Conservation (phyloP, 1,284 basidiomycete genomes). For the Vanrija humicola region DNA sequence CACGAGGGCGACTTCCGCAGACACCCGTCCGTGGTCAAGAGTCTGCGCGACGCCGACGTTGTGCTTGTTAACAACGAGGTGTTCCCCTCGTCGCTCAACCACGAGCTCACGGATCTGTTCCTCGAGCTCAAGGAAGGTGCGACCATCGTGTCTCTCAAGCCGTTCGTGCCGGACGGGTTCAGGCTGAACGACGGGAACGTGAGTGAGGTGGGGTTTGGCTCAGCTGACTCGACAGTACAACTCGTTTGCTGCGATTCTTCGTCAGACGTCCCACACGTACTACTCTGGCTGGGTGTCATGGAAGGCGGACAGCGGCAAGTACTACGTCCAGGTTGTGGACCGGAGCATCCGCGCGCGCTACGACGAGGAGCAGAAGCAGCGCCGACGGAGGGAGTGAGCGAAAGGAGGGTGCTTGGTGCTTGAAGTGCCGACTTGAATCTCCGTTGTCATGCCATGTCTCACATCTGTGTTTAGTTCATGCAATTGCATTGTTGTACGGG, state of each 20-base stretch:
- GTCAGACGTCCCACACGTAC: constrained; percentile 33
- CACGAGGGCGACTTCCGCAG: constrained; percentile 55
- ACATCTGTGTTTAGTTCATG: too few species aligned
- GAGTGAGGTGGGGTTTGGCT: constrained; percentile 12
- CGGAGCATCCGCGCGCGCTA: constrained; percentile 30
- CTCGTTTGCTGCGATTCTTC: constrained; percentile 42
- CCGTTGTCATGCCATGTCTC: too few species aligned
- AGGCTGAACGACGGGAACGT: constrained; percentile 52
- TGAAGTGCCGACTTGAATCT: too few species aligned
- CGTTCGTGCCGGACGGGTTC: constrained; percentile 54
- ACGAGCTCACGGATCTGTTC: constrained; percentile 54
- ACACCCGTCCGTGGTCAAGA: constrained; percentile 34
- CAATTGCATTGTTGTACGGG: too few species aligned
- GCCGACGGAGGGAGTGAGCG: constrained; percentile 14
- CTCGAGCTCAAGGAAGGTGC: constrained; percentile 56
- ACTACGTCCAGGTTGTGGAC: constrained; percentile 42
- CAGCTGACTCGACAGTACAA: constrained; percentile 30
- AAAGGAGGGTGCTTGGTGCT: too few species aligned
- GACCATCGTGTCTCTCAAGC: constrained; percentile 54
- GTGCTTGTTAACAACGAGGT: constrained; percentile 58
- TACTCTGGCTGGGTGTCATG: constrained; percentile 45
- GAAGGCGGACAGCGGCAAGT: constrained; percentile 43
- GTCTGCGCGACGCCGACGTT: constrained; percentile 52
- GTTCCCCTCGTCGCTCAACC: constrained; percentile 54
- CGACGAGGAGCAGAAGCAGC: constrained; percentile 32